Evolutionary conservation across 2,329 filamentous ascomycete genomes (phyloP), one percentile per base, ranked within the genome.

Genomic region (Akanthomyces muscarius): DNA sequence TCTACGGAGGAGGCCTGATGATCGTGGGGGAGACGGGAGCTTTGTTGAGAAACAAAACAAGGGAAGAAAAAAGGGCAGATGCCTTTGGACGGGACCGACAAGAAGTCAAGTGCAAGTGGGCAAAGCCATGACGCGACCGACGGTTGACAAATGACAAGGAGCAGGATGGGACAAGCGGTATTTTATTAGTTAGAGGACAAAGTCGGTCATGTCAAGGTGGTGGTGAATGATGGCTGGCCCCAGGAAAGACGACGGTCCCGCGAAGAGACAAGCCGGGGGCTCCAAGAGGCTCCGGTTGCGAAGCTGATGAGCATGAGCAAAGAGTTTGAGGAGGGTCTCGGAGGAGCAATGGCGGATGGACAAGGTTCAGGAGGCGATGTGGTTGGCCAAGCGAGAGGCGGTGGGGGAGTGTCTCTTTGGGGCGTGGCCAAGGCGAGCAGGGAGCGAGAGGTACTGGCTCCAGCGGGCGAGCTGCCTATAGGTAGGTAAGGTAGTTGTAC

Each of bases 281-380:
- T 48, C 50, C 57, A 58, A 33, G 50, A 62, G 44, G 42, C 51
- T 50, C 52, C 42, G 52, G 51, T 62, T 47, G 60, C 60, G 60
- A 62, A 62, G 60, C 60, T 55, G 60, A 50, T 16, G 45, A 48
- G 45, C 45, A 48, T 60, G 54, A 47, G 60, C 51, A 54, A 51
- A 62, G 60, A 63, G 62, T 63, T 63, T 63, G 62, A 63, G 62
- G 62, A 63, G 62, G 62, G 62, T 63, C 62, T 63, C 62, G 62
- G 62, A 63, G 56, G 60, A 63, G 54, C 23, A 36, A 58, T 51
- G 61, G 62, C 42, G 50, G 62, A 63, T 55, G 57, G 51, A 44
- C 62, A 63, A 61, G 62, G 62, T 48, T 60, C 50, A 63, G 33
- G 7, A 48, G n/a, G 56, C 41, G 30, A 44, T 59, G 54, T 63